Evolutionary conservation across 2,329 filamentous ascomycete genomes (phyloP).

Genomic region (Xylariomycetidae sp.): DNA sequence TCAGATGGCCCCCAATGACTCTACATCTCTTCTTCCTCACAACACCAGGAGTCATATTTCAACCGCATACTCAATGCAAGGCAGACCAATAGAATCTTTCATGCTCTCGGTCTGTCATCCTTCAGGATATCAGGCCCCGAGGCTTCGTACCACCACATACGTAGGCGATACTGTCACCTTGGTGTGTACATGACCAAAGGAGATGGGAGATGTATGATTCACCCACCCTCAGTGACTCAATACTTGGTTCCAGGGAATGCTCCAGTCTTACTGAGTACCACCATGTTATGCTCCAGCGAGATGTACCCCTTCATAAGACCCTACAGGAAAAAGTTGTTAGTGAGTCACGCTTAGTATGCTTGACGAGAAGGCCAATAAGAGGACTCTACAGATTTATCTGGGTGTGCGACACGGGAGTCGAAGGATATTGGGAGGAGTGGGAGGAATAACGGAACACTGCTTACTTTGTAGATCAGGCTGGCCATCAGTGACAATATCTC

Average conservation of each 20-base stretch:
- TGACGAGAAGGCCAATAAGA: no score
- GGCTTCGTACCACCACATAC: no score
- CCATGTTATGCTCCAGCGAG: constrained; percentile 79
- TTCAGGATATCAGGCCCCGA: no score
- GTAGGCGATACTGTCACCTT: no score
- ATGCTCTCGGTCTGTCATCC: no score
- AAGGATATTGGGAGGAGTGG: background rate
- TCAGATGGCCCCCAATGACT: no score
- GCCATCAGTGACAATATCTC: constrained; percentile 94
- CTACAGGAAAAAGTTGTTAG: constrained; percentile 43
- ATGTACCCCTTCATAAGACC: constrained; percentile 98
- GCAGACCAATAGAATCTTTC: constrained; percentile 6
- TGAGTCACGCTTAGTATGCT: no score
- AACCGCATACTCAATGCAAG: constrained; percentile 10
- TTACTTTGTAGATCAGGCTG: constrained; percentile 97
- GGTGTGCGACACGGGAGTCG: no score
- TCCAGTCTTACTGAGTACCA: constrained; percentile 87
- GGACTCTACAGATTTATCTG: no score
- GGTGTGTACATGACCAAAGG: no score
- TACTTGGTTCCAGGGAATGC: constrained; percentile 89
- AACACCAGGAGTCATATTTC: constrained; percentile 6
- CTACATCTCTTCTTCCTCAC: constrained; percentile 8
- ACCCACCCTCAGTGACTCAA: constrained; percentile 31
- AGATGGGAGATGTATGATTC: no score
- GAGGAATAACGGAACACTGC: constrained; percentile 10